Base-by-base conservation (phyloP, 768 basidiomycete genomes). In the Termitomyces sp. region DNA sequence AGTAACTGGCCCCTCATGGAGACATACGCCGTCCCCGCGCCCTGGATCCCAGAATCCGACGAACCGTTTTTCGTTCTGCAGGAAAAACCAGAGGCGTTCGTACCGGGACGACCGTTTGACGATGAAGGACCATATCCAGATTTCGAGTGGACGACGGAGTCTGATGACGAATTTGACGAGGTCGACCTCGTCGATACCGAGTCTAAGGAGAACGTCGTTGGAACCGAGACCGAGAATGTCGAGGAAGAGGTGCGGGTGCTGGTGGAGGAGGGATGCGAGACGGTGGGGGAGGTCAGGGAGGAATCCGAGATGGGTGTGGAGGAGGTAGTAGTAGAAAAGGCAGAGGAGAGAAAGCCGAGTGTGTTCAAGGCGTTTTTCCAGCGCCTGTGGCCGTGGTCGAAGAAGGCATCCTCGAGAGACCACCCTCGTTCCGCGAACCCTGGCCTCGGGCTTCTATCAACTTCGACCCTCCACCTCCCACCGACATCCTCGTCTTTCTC, bases 1-100 rank as follows among this genome's bases (percentile, higher is more conserved):
- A 55, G 54, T 8, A 42, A 55, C 12, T 55, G 54, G 54, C 32
- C 40, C 7, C 40, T 55, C n/a, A 32, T 55, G 7, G 54, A 55
- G 13, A 42, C 54, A 28, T n/a, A 55, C 12, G 13, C 9, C n/a
- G 18, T 44, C 7, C 54, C 40, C 1, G 40, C 28, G n/a, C 54
- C 54, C 7, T 55, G 54, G 54, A 15, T 13, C 1, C 54, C 54
- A 4, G 12, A 13, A 0, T 32, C 54, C 0, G 28, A 32, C 11
- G 54, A 55, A 2, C 40, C 54, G 12, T n/a, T 18, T 1, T 55
- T 55, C 28, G 13, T 55, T 11, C 24, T 55, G 1, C 40, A 55
- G 40, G 54, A 55, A 1, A 18, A 55, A 32, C 18, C 40, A 5
- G 40, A 42, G 12, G 18, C 33, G 49, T 55, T 42, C 5, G 28